Evolutionary conservation across 805 yeast genomes (phyloP).

Genomic region (Candida orba): DNA sequence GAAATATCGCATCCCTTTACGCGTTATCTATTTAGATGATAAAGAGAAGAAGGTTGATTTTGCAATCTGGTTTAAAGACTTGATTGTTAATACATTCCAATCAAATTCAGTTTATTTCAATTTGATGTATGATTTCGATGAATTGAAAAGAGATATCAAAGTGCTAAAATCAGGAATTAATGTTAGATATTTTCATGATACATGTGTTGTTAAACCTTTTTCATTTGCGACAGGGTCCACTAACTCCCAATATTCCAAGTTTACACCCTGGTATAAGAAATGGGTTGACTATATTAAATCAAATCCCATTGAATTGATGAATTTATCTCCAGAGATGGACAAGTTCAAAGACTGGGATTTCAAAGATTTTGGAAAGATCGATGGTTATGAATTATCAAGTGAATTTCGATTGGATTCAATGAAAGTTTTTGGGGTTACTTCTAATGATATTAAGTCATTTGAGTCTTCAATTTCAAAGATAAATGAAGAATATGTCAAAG

Average conservation of each 20-base stretch:
- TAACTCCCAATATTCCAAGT: constrained; percentile 39
- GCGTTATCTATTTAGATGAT: constrained; percentile 21
- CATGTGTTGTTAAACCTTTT: constrained; percentile 37
- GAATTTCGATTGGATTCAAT: constrained; percentile 15
- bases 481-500: background rate
- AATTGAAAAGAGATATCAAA: constrained; percentile 26
- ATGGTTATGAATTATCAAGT: constrained; percentile 16
- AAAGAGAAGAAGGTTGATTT: constrained; percentile 8
- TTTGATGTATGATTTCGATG: constrained; percentile 31
- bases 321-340: constrained; percentile 1
- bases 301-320: constrained; percentile 3
- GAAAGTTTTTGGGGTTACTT: constrained; percentile 1
- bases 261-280: constrained; percentile 41
- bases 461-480: background rate
- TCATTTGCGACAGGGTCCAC: constrained; percentile 30
- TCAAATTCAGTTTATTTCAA: constrained; percentile 21
- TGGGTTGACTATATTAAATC: constrained; percentile 30
- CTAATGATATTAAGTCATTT: constrained; percentile 2
- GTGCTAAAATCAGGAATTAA: constrained; percentile 13
- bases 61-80: constrained; percentile 18
- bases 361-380: constrained; percentile 1
- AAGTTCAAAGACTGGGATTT: constrained; percentile 11
- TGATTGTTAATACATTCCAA: constrained; percentile 9
- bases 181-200: constrained; percentile 29
- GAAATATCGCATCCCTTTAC: constrained; percentile 31